Evolutionary conservation across 768 basidiomycete species (phyloP), one percentile per base, ranked within the genome.

Genomic region (Nidularia sp.): DNA sequence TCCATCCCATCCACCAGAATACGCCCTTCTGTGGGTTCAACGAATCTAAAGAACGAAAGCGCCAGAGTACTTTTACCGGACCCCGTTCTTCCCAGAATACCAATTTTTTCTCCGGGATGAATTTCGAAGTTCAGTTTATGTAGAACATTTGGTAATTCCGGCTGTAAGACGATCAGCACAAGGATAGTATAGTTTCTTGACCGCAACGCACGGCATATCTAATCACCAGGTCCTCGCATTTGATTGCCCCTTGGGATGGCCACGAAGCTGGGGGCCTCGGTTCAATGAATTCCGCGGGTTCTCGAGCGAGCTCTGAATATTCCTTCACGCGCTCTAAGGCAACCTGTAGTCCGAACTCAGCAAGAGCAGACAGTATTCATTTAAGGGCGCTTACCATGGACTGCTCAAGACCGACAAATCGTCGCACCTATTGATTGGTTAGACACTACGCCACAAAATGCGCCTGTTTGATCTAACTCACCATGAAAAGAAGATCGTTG

Each of bases 261-360:
- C 9, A 9, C 1, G 36, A 39, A 39, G 36, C 36, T 15, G 15
- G 36, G 2, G 36, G 15, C 1, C 9, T 15, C 15, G 36, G 9
- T 2, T 39, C 36, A 9, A 9, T 15, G 2, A 39, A 39, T 39
- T 15, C 9, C 2, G 36, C 9, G 1, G 36, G 36, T 39, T 39
- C 15, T 39, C 36, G 36, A 39, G 9, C 15, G 36, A 15, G 36
- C 9, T 9, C 36, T 2, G 36, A 39, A 15, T 39, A 95, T 70
- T 96, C 93, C 63, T 93, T 93, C 65, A 96, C 81, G 48, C 94
- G 86, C 66, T 95, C 93, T 34, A 93, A 70, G 34, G 89, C 86
- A 57, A 92, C 88, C 88, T 89, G 12, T 46, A 34, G 34, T 6
- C 29, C 29, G 46, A 35, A 12, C 1, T 25, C 44, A 45, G 22